phyloP scores from a whole-genome alignment of 345 rosid species.

The Cardamine resedifolia region DNA sequence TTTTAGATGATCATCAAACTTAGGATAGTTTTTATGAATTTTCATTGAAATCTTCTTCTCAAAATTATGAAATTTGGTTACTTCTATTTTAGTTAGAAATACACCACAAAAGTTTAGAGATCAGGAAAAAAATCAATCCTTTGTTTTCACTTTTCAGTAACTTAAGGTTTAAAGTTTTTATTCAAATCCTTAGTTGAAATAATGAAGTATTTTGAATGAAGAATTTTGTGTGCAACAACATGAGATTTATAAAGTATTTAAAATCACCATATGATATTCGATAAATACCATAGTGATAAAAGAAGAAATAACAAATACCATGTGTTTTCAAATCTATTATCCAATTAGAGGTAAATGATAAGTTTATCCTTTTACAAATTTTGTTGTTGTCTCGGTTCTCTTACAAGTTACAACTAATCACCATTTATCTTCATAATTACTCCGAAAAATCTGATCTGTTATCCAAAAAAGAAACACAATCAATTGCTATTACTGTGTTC shows the following conservation, averaged over 20 bases:
- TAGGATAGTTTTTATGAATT: not conserved
- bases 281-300: too few relatives aligned
- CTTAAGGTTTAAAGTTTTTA: not conserved
- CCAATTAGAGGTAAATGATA: not conserved
- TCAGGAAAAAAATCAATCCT: too few relatives aligned
- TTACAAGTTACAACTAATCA: not conserved
- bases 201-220: not conserved
- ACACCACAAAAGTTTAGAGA: not conserved
- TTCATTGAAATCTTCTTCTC: too few relatives aligned
- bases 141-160: too few relatives aligned
- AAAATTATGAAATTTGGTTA: too few relatives aligned
- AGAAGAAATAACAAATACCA: not conserved
- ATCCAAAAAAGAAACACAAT: slow-evolving; percentile 24
- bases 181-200: not conserved
- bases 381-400: not conserved
- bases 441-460: not conserved
- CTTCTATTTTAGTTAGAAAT: too few relatives aligned
- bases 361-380: not conserved
- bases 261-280: not conserved
- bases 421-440: not conserved
- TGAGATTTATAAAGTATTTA: not conserved
- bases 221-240: not conserved
- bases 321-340: not conserved
- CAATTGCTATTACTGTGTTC: slow-evolving; percentile 24
- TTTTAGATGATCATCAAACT: too few relatives aligned